A percentile compares a stretch with the other conserved stretches of the same genome.
phyloP scores from a whole-genome alignment of 805 yeast species.

The Wickerhamiella azyma region DNA sequence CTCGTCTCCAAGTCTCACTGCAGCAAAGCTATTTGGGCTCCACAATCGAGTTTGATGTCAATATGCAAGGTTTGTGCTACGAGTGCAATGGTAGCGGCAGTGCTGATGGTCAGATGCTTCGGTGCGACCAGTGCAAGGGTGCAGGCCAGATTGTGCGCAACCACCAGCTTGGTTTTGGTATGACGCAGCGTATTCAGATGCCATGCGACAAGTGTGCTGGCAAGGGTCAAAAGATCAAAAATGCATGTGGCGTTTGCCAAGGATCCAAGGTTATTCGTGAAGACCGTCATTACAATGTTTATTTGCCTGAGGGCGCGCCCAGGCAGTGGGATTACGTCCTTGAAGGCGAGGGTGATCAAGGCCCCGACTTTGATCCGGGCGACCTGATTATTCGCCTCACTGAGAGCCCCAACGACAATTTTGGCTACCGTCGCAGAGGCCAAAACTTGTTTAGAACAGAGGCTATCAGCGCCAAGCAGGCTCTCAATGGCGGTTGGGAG shows the following conservation, averaged over 20 bases:
- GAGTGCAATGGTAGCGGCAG: slow-evolving; percentile 78
- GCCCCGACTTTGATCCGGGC: slow-evolving; percentile 75
- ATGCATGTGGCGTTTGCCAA: slow-evolving; percentile 53
- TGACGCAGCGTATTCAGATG: slow-evolving; percentile 74
- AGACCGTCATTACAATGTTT: slow-evolving; percentile 42
- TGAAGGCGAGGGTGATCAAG: slow-evolving; percentile 69
- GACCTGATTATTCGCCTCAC: slow-evolving; percentile 49
- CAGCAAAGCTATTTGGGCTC: slow-evolving; percentile 61
- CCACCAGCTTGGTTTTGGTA: slow-evolving; percentile 75
- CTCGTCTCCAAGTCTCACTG: slow-evolving; percentile 42
- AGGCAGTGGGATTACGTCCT: slow-evolving; percentile 45
- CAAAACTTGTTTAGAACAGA: slow-evolving; percentile 69
- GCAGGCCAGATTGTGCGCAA: slow-evolving; percentile 51
- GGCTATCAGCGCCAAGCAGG: slow-evolving; percentile 55
- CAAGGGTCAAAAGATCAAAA: slow-evolving; percentile 49
- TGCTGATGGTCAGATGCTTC: slow-evolving; percentile 54
- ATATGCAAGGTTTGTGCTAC: slow-evolving; percentile 62
- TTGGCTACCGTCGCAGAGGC: slow-evolving; percentile 81
- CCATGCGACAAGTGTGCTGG: slow-evolving; percentile 75
- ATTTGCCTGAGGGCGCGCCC: slow-evolving; percentile 56
- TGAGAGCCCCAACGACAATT: slow-evolving; percentile 40
- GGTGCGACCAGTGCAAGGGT: slow-evolving; percentile 63
- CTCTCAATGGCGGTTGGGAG: slow-evolving; percentile 68
- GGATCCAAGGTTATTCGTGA: slow-evolving; percentile 55
- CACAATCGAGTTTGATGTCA: slow-evolving; percentile 42